Conservation (phyloP, 2,329 filamentous ascomycete species). For the Paraconiothyrium brasiliense region DNA sequence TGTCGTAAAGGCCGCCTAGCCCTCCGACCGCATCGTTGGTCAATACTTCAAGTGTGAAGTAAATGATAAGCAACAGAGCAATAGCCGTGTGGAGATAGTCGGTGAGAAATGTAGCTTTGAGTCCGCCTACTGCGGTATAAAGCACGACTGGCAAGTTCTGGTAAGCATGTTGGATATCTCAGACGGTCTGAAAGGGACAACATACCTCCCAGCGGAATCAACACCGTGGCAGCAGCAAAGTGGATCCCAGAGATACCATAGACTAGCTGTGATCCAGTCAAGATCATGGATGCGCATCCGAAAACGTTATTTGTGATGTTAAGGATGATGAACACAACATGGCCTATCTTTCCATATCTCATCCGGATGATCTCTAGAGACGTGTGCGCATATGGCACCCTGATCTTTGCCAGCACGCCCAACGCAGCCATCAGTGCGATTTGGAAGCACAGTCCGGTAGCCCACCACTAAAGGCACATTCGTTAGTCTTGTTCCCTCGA, state of each 20-base stretch:
- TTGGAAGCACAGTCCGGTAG: conserved; percentile 33
- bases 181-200: not conserved
- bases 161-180: not conserved
- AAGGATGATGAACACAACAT: conserved; percentile 81
- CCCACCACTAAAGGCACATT: conserved; percentile 28
- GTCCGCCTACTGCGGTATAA: conserved; percentile 32
- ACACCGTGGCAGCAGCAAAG: conserved; percentile 56
- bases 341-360: conserved; percentile 75
- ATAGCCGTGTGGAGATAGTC: conserved; percentile 66
- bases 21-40: conserved; percentile 60
- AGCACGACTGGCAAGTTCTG: conserved; percentile 33
- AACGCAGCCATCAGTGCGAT: conserved; percentile 33
- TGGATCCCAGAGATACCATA: conserved; percentile 51
- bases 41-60: conserved; percentile 59
- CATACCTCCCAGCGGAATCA: conserved; percentile 42
- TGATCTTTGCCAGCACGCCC: conserved; percentile 34
- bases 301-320: conserved; percentile 82
- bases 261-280: conserved; percentile 85
- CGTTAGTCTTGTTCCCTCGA: not conserved
- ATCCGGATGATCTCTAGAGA: conserved; percentile 78
- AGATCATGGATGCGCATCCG: conserved; percentile 80
- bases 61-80: conserved; percentile 63
- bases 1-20: conserved; percentile 59
- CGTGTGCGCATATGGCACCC: conserved; percentile 33
- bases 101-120: conserved; percentile 52